Evolutionary conservation across 2,329 filamentous ascomycete species (phyloP).

Genomic region (Verticillium nonalfalfae): DNA sequence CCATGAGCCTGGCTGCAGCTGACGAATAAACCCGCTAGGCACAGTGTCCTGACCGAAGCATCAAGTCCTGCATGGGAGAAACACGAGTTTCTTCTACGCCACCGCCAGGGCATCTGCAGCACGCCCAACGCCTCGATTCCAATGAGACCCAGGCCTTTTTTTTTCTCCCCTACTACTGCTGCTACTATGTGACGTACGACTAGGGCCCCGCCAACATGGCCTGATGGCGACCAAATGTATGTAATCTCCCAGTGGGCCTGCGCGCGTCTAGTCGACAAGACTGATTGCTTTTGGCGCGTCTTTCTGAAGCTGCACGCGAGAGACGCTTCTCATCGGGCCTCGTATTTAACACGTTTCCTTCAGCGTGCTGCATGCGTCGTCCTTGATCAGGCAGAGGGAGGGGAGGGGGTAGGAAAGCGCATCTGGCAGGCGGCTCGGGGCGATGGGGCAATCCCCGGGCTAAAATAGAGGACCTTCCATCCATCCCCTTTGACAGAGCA

Average conservation of each 20-base stretch:
- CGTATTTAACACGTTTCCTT: background rate
- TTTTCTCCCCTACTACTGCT: background rate
- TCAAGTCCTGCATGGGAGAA: background rate
- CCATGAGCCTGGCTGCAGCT: background rate
- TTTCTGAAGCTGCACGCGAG: too few species aligned
- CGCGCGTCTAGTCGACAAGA: too few species aligned
- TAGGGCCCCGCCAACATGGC: background rate
- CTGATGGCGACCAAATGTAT: background rate
- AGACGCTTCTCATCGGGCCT: background rate
- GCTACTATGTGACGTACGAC: background rate
- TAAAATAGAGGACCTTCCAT: background rate
- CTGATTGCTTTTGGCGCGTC: background rate
- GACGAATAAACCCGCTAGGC: background rate
- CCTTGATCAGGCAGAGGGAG: background rate
- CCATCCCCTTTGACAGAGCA: background rate
- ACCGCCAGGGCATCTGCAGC: background rate
- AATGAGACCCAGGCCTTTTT: background rate
- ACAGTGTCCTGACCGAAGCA: background rate
- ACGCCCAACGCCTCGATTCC: background rate
- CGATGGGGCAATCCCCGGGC: background rate
- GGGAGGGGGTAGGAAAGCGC: background rate
- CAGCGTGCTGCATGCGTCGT: background rate
- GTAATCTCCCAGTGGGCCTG: background rate
- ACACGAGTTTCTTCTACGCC: background rate
- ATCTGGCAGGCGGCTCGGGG: background rate